Evolutionary conservation across 495 filamentous ascomycete genomes (phyloP), one percentile per base, ranked within the genome.

Genomic region (Bathelium albidoporum): DNA sequence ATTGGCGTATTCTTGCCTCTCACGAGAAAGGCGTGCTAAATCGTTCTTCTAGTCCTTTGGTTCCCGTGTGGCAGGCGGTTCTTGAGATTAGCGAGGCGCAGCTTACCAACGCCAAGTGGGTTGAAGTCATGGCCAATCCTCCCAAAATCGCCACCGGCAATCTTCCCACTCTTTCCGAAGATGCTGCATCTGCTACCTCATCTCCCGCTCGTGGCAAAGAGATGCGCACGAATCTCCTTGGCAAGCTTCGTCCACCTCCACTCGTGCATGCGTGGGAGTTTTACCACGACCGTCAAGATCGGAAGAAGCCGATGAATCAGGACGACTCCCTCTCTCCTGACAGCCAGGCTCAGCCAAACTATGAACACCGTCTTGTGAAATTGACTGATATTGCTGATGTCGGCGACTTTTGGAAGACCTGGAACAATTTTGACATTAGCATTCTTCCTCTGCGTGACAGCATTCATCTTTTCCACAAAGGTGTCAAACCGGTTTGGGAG

Each of bases 401-500:
- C 66, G 83, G 89, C 71, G 85, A 87, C 65, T 96, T 95, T 76
- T 95, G 90, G 88, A 83, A 89, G 63, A 86, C 91, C 74, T 85
- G 87, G 77, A 96, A 96, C 76, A 94, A 95, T 74, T 91, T 89
- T 60, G 87, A 89, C 16, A 82, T 91, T 62, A 77, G 86, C 24
- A 82, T 82, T 69, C 83, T 96, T 74, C 85, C 86, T 62, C 83
- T 91, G 72, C 83, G 88, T 45, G 90, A 96, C 74, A 87, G 84
- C 20, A 82, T 95, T 53, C 93, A 95, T 71, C 81, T 96, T 63
- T 96, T 96, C 81, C 92, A 95, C 71, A 80, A 85, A 61, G 89
- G 89, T 32, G 89, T 94, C 65, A 83, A 85, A 70, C 91, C 91
- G 20, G 80, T 95, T 59, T 96, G 91, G 91, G 91, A 96, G 75